phyloP scores from a whole-genome alignment of 2,329 filamentous ascomycete genomes.

The Neurospora sp. region DNA sequence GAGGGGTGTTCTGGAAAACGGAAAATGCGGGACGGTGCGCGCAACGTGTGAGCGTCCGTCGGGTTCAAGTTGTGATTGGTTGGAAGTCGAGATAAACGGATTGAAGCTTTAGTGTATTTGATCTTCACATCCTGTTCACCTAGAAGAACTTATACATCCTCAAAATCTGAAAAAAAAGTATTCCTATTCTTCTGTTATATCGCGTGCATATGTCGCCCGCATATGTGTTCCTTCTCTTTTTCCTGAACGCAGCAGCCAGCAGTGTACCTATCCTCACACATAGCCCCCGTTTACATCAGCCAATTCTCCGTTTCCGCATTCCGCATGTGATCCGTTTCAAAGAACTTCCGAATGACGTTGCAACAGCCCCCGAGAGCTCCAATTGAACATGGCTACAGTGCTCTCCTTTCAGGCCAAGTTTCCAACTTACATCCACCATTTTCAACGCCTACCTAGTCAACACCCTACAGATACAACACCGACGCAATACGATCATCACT shows the following conservation, averaged over 20 bases:
- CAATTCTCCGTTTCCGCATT: not conserved
- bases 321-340: not conserved
- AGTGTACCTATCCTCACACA: not conserved
- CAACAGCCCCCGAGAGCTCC: not conserved
- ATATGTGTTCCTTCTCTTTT: not conserved
- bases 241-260: not conserved
- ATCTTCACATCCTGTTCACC: not conserved
- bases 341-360: not conserved
- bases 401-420: not conserved
- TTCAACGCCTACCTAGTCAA: not conserved
- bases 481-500: not conserved
- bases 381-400: not conserved
- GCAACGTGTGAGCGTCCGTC: not conserved
- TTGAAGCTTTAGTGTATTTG: not conserved
- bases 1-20: not conserved
- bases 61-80: not conserved
- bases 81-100: not conserved
- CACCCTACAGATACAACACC: not conserved
- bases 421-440: not conserved
- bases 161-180: too few relatives aligned
- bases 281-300: not conserved
- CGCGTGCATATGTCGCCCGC: not conserved
- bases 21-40: constrained; percentile 3
- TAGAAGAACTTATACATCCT: too few relatives aligned
- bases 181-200: not conserved